Evolutionary conservation across 352 stramenopile species (phyloP).

Genomic region (Peronosclerospora sorghi): DNA sequence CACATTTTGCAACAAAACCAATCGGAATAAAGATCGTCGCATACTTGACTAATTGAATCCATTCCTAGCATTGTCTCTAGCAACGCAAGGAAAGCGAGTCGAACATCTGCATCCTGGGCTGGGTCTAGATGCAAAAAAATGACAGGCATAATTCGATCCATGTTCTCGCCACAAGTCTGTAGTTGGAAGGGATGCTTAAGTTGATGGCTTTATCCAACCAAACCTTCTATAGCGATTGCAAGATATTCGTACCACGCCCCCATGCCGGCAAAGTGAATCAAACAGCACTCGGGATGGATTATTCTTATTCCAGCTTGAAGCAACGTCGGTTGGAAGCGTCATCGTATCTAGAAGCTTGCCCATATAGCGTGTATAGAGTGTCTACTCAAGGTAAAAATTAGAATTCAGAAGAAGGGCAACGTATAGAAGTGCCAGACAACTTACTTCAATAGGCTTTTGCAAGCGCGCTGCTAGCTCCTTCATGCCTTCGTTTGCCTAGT

Average conservation of each 20-base stretch:
- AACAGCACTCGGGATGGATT: constrained; percentile 54
- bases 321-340: constrained; percentile 26
- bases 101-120: constrained; percentile 57
- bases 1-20: neutral
- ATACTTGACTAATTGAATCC: constrained; percentile 43
- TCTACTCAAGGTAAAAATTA: constrained; percentile 15
- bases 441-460: constrained; percentile 32
- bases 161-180: constrained; percentile 49
- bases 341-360: constrained; percentile 45
- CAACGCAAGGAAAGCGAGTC: constrained; percentile 72
- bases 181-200: neutral
- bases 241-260: constrained; percentile 32
- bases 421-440: constrained; percentile 1
- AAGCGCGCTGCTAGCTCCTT: constrained; percentile 21
- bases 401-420: neutral
- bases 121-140: constrained; percentile 58
- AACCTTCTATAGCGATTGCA: neutral
- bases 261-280: constrained; percentile 62
- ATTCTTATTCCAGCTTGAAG: constrained; percentile 47
- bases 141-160: constrained; percentile 46
- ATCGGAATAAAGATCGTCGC: neutral
- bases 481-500: constrained; percentile 31
- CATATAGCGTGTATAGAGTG: constrained; percentile 45
- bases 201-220: neutral
- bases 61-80: constrained; percentile 71